phyloP scores from a whole-genome alignment of 148 eudicot genomes.

The Fagopyrum homotropicum region DNA sequence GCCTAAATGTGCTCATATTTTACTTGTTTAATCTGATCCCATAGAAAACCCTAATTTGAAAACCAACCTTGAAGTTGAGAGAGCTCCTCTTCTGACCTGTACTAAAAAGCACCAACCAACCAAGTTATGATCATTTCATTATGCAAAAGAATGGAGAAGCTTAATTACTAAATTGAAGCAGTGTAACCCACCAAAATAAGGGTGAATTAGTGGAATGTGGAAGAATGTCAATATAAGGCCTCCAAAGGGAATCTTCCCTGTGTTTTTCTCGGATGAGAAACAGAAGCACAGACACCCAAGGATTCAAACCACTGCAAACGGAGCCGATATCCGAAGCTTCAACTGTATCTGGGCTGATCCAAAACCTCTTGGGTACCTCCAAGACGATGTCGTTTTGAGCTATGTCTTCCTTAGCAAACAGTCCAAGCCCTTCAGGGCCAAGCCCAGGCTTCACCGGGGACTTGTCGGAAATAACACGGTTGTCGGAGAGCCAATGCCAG shows the following conservation, averaged over 20 bases:
- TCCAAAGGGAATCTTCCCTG: slow-evolving; percentile 49
- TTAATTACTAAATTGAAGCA: neutral
- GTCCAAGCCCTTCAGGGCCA: slow-evolving; percentile 72
- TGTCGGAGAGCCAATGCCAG: slow-evolving; percentile 81
- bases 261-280: slow-evolving; percentile 70
- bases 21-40: neutral
- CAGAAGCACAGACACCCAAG: slow-evolving; percentile 84
- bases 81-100: slow-evolving; percentile 98
- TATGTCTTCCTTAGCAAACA: slow-evolving; percentile 68
- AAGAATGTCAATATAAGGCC: slow-evolving; percentile 54
- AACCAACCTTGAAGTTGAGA: slow-evolving; percentile 72
- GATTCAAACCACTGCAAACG: slow-evolving; percentile 72
- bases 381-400: slow-evolving; percentile 72
- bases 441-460: slow-evolving; percentile 57
- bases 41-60: neutral
- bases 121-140: neutral
- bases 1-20: neutral
- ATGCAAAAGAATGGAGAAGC: too few species aligned
- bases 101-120: slow-evolving; percentile 36
- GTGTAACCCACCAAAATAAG: slow-evolving; percentile 74
- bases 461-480: slow-evolving; percentile 54
- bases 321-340: slow-evolving; percentile 65
- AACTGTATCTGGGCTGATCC: slow-evolving; percentile 77
- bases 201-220: slow-evolving; percentile 79
- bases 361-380: slow-evolving; percentile 78